Evolutionary conservation across 176 grass and related monocot genomes (phyloP).

Genomic region (Carex scoparia): DNA sequence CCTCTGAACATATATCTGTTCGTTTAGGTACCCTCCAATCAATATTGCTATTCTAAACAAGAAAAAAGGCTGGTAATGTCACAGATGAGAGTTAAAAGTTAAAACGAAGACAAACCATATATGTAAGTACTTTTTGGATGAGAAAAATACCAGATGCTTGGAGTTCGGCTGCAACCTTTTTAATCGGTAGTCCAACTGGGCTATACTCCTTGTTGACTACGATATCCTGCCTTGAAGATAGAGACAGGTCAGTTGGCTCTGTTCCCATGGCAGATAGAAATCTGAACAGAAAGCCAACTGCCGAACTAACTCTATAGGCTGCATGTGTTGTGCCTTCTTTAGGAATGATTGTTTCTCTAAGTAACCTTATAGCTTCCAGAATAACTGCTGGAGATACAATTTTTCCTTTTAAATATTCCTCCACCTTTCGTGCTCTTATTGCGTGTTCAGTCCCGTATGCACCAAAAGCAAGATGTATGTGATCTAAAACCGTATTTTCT

Average conservation of each 20-base stretch:
- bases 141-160: constrained; percentile 40
- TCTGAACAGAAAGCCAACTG: constrained; percentile 34
- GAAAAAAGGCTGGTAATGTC: background rate
- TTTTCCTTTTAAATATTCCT: constrained; percentile 35
- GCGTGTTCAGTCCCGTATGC: constrained; percentile 34
- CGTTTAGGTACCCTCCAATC: no score
- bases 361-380: constrained; percentile 32
- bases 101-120: background rate
- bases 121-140: background rate
- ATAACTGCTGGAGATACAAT: constrained; percentile 12
- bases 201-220: constrained; percentile 12
- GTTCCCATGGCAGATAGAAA: constrained; percentile 19
- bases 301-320: constrained; percentile 26
- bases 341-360: constrained; percentile 30
- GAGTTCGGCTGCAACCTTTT: constrained; percentile 30
- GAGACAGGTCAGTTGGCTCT: background rate
- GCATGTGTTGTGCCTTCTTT: constrained; percentile 30
- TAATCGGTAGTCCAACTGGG: constrained; percentile 32
- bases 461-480: constrained; percentile 33
- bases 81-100: background rate
- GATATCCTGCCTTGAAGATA: constrained; percentile 31
- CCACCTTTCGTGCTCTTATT: constrained; percentile 34
- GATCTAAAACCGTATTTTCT: background rate
- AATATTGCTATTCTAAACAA: no score
- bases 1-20: background rate